These are phyloP conservation scores for Fusarium humuli DNA, from an alignment of 2,329 filamentous ascomycete species.

Conservation along the genomic window DNA sequence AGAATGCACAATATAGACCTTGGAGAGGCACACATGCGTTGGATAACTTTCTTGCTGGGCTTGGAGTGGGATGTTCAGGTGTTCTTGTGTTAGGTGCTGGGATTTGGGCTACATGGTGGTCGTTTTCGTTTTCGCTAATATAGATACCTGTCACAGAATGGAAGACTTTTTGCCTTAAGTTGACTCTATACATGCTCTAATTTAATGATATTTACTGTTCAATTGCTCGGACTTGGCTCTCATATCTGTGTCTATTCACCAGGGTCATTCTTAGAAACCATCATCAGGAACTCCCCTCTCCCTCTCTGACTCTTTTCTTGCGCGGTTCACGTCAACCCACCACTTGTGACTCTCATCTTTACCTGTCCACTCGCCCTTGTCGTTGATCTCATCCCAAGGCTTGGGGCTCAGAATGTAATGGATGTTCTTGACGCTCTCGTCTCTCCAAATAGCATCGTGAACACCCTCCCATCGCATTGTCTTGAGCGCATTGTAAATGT, in stretches of 20 bases:
- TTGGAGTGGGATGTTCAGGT: conserved; percentile 33
- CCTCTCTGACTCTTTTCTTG: conserved; percentile 58
- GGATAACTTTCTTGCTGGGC: neutral
- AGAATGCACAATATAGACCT: conserved; percentile 41
- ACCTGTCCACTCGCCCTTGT: conserved; percentile 57
- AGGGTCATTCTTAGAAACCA: conserved; percentile 28
- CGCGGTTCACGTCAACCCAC: conserved; percentile 65
- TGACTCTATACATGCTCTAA: neutral
- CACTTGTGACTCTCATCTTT: conserved; percentile 64
- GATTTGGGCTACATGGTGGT: neutral
- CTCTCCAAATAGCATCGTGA: conserved; percentile 67
- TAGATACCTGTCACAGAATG: conserved; percentile 44
- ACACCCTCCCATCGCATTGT: conserved; percentile 66
- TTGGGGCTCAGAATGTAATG: conserved; percentile 72
- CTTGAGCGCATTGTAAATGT: conserved; percentile 73
- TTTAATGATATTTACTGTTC: neutral
- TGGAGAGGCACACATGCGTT: conserved; percentile 14
- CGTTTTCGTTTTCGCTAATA: conserved; percentile 10
- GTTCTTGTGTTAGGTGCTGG: conserved; percentile 4
- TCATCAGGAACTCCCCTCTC: conserved; percentile 51
- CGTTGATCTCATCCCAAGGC: conserved; percentile 67
- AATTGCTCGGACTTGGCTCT: neutral
- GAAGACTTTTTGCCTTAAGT: neutral
- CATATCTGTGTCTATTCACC: neutral
- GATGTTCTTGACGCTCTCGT: conserved; percentile 69